Percentiles rank a stretch among this genome's conserved stretches.
phyloP scores from a whole-genome alignment of 176 grass and related monocot species.

The Triticum aestivum region DNA sequence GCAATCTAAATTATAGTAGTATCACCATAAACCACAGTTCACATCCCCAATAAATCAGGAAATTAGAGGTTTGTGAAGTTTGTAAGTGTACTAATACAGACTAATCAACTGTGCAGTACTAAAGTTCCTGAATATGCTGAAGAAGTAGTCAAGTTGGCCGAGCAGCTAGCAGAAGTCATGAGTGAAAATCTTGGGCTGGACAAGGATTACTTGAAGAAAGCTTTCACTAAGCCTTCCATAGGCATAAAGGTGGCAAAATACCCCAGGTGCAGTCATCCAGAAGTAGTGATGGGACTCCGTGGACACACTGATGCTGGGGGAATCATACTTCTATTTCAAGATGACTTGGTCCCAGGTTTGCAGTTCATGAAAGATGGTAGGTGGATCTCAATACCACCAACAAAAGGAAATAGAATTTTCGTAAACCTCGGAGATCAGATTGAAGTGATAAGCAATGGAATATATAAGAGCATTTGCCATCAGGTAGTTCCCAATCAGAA shows the following conservation, averaged over 20 bases:
- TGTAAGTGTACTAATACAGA: slow-evolving; percentile 35
- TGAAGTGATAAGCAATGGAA: slow-evolving; percentile 67
- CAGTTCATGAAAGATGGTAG: slow-evolving; percentile 70
- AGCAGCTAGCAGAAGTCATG: slow-evolving; percentile 47
- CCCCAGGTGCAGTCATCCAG: slow-evolving; percentile 52
- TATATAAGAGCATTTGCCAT: slow-evolving; percentile 66
- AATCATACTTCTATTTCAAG: slow-evolving; percentile 61
- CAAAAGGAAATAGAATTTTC: slow-evolving; percentile 51
- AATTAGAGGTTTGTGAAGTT: not conserved
- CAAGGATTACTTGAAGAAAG: slow-evolving; percentile 50
- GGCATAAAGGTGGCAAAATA: slow-evolving; percentile 75
- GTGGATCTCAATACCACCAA: slow-evolving; percentile 59
- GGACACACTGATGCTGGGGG: slow-evolving; percentile 66
- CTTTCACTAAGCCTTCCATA: slow-evolving; percentile 51
- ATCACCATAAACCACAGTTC: not conserved
- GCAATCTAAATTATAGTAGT: not conserved
- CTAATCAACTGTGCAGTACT: slow-evolving; percentile 36
- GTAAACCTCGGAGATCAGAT: slow-evolving; percentile 68
- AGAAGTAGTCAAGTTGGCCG: slow-evolving; percentile 51
- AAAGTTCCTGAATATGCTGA: slow-evolving; percentile 38
- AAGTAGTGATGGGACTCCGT: slow-evolving; percentile 51
- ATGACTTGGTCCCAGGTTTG: slow-evolving; percentile 54
- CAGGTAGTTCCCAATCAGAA: slow-evolving; percentile 47
- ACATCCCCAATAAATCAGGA: not conserved
- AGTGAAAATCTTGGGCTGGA: slow-evolving; percentile 70